Evolutionary conservation across 202 grass and related monocot species (phyloP), one percentile per base, ranked within the genome.

Genomic region (Zizania palustris): DNA sequence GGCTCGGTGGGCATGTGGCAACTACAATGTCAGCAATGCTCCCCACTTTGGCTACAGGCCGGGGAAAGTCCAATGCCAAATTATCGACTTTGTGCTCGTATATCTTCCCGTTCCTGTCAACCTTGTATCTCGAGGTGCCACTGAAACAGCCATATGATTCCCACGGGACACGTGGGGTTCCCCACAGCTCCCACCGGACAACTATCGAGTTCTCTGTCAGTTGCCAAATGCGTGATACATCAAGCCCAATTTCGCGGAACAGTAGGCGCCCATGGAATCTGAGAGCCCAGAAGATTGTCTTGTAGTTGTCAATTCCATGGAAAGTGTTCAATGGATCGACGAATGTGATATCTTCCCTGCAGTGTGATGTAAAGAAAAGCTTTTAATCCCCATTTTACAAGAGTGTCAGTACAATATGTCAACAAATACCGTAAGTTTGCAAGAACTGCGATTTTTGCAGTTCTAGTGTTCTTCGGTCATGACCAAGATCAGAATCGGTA

Each of bases 11-110:
- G 62, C 85, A 90, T 56, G 87, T 34, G 56, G 91, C 85, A 1
- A 71, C 84, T 64, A 90, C 96, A 66, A 99, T 80, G 83, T 99
- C 85, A 82, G 80, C 81, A 84, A 91, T 56, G 75, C 83, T 80
- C 35, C 83, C 44, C 71, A 86, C 85, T 71, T 78, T 90, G 40
- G 61, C 81, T 11, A 74, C 74, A 39, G 78, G 70, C 57, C 85
- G 82, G 8, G 89, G 96, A 62, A 95, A 99, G 83, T 99, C 93
- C 53, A 95, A 69, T 35, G 89, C 96, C 75, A 99, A 76, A 77
- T 95, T 99, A 74, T 99, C 96, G 28, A 99, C 91, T 80, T 92
- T 95, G 72, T 95, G 96, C 73, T 99, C 89, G 3, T 99, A 99
- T 33, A 99, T 93, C 85, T 95, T 99, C 57, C 96, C 96, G 6